A percentile compares a stretch with the other conserved stretches of the same genome.
These are phyloP conservation scores for Venturia nashicola DNA, from an alignment of 2,329 filamentous ascomycete genomes.

Conservation along the genomic window DNA sequence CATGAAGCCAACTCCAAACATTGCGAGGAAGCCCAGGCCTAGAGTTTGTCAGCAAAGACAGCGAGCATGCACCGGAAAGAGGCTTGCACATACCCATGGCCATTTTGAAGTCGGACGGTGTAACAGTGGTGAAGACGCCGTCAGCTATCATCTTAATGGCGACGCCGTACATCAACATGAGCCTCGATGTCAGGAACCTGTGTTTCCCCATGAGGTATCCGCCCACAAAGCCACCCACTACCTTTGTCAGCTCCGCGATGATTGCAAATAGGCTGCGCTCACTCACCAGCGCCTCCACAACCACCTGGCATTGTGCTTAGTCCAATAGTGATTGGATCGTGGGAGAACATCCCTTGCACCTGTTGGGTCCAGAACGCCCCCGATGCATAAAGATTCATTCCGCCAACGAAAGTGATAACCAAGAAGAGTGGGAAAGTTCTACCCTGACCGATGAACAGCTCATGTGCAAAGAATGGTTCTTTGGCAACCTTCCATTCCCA, in stretches of 20 bases:
- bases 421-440: constrained; percentile 9
- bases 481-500: constrained; percentile 11
- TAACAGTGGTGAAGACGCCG: constrained; percentile 7
- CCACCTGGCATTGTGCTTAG: constrained; percentile 8
- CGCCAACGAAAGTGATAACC: constrained; percentile 10
- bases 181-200: background rate
- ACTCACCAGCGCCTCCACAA: constrained; percentile 9
- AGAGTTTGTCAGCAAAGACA: background rate
- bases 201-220: constrained; percentile 10
- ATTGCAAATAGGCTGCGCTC: background rate
- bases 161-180: constrained; percentile 8
- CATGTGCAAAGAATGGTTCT: constrained; percentile 10
- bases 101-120: background rate
- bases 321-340: constrained; percentile 11
- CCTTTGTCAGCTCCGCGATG: background rate
- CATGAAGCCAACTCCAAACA: constrained; percentile 5
- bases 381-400: constrained; percentile 10
- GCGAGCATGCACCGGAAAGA: background rate
- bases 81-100: background rate
- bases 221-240: constrained; percentile 10
- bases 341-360: background rate
- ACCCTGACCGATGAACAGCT: constrained; percentile 9
- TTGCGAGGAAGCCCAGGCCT: constrained; percentile 1
- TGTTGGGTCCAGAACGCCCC: constrained; percentile 7
- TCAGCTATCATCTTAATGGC: constrained; percentile 7